phyloP scores from a whole-genome alignment of 2,329 filamentous ascomycete genomes.

The Coleophoma cylindrospora region DNA sequence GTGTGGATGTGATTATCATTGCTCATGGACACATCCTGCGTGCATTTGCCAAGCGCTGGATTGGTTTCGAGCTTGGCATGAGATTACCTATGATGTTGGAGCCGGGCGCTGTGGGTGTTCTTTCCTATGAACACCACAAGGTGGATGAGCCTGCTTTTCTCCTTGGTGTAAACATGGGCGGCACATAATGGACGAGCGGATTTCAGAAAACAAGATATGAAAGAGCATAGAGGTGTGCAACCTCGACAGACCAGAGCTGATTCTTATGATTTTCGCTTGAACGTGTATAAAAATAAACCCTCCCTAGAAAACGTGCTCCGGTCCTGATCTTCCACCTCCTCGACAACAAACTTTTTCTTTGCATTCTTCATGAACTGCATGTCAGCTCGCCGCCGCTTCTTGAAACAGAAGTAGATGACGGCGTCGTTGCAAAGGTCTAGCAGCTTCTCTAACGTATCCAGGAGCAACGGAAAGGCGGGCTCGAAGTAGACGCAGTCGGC shows the following conservation, averaged over 20 bases:
- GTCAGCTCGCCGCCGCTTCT: slow-evolving; percentile 80
- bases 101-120: slow-evolving; percentile 31
- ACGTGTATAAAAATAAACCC: slow-evolving; percentile 55
- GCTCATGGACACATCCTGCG: slow-evolving; percentile 45
- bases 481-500: slow-evolving; percentile 98
- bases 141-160: slow-evolving; percentile 31
- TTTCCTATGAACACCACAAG: slow-evolving; percentile 31
- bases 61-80: slow-evolving; percentile 33
- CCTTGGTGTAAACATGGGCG: slow-evolving; percentile 28
- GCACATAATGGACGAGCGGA: not conserved
- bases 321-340: slow-evolving; percentile 58
- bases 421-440: slow-evolving; percentile 65
- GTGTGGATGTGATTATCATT: slow-evolving; percentile 44
- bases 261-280: slow-evolving; percentile 35
- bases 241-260: not conserved
- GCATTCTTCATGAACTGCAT: slow-evolving; percentile 69
- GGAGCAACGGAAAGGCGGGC: slow-evolving; percentile 83
- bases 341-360: slow-evolving; percentile 59
- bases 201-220: not conserved
- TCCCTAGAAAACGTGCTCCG: slow-evolving; percentile 50
- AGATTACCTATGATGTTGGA: slow-evolving; percentile 31
- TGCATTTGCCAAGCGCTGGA: slow-evolving; percentile 50
- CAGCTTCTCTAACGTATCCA: slow-evolving; percentile 71
- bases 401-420: slow-evolving; percentile 82
- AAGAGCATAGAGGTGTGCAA: not conserved